Base-by-base conservation (phyloP, 2,329 filamentous ascomycete species). In the Venturia effusa region DNA sequence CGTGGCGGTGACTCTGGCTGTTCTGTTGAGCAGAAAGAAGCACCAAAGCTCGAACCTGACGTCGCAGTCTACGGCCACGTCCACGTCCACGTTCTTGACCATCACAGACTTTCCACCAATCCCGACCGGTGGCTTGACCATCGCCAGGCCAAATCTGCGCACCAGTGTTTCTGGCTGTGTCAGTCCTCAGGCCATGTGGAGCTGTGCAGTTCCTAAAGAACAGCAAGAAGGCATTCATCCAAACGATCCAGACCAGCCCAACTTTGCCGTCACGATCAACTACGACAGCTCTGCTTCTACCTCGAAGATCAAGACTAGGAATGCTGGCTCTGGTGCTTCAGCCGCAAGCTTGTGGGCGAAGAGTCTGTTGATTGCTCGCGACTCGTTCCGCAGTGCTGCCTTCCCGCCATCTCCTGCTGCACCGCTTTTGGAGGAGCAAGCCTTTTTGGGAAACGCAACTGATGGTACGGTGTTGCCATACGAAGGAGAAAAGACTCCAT, bases 61-160 rank as follows among this genome's bases (percentile, higher is more conserved):
- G 4, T 51, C 22, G 45, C 41, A 22, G n/a, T n/a, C 43, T n/a
- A 62, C 32, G 11, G n/a, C 48, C 11, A 63, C 40, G 24, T 30
- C 24, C 10, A 8, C 19, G 24, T 27, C 61, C 27, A 48, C 5
- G n/a, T 48, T 62, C 32, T 80, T 96, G 64, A 96, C 96, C 71
- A 74, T 95, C 66, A 95, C 92, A 0, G 86, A 87, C 61, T 96
- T 90, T 68, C 92, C 92, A 22, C 88, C 92, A 0, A 90, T 97
- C 70, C 90, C 90, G 1, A 93, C 89, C 0, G 93, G 92, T 0
- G 82, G 93, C 22, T 81, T 90, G 66, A 95, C 90, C 0, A 82
- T 97, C 19, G 84, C 89, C 19, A 88, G 88, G 5, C 85, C 91
- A 0, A 83, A 89, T 68, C 85, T 88, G 61, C 82, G 83, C 0